Conservation (phyloP, 306 rosid genomes). For the Dalbergia oliveri region DNA sequence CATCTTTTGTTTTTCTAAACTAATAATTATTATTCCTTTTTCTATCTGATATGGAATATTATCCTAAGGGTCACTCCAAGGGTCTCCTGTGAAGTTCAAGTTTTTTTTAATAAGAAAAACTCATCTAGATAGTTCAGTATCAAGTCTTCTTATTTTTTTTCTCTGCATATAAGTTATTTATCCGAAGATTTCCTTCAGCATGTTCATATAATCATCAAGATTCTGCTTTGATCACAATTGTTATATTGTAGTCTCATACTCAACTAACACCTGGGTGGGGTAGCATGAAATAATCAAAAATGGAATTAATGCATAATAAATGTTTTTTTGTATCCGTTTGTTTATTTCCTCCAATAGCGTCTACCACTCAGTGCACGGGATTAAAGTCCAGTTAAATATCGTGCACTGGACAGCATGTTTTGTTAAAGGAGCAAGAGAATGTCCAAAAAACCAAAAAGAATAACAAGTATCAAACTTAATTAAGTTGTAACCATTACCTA, state of each 20-base stretch:
- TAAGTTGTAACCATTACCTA: slow-evolving; percentile 26
- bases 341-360: slow-evolving; percentile 30
- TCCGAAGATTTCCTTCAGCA: slow-evolving; percentile 50
- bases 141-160: not conserved
- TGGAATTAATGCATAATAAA: not conserved
- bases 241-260: slow-evolving; percentile 24
- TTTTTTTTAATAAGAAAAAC: not conserved
- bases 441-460: slow-evolving; percentile 16
- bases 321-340: not conserved
- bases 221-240: slow-evolving; percentile 53
- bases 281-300: slow-evolving; percentile 21
- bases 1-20: not conserved
- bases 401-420: slow-evolving; percentile 24
- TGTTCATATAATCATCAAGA: slow-evolving; percentile 66
- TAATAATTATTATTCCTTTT: not conserved
- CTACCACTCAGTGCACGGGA: slow-evolving; percentile 4
- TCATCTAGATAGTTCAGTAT: not conserved
- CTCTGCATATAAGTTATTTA: slow-evolving; percentile 25
- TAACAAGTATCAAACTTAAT: slow-evolving; percentile 31
- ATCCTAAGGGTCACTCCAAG: not conserved
- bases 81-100: not conserved
- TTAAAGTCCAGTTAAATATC: slow-evolving; percentile 35
- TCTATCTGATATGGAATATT: not conserved
- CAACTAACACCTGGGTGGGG: slow-evolving; percentile 35
- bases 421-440: not conserved